Base-by-base conservation (phyloP, 2,329 filamentous ascomycete genomes). In the Aspergillus pseudoterreus region DNA sequence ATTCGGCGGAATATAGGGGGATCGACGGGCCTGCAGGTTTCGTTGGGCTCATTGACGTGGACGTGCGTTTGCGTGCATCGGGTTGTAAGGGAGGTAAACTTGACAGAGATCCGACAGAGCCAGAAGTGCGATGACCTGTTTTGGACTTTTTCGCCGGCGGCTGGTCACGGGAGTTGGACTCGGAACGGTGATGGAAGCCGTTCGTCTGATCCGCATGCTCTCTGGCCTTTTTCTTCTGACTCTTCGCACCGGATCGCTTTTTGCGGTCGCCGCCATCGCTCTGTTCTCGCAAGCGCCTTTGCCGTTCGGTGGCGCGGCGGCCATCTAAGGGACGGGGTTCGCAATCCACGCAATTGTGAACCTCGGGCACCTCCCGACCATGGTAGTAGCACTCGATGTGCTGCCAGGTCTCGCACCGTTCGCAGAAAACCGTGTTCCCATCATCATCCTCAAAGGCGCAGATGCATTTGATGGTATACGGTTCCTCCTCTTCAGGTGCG, bases 321-420 rank as follows among this genome's bases (percentile, higher is more conserved):
- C 78, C 77, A 68, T 97, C 88, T 63, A 96, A 73, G 44, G 76
- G 74, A 56, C 91, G 82, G 15, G 92, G 91, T 54, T 87, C 84
- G 76, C 94, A 99, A 63, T 96, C 90, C 63, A 85, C 84, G 75
- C 94, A 99, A 50, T 86, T 90, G 75, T 99, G 92, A 51, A 88
- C 79, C 80, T 77, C 86, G 72, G 70, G 92, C 74, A 75, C 88
- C 80, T 78, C 88, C 79, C 70, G 85, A 81, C 67, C 82, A 62
- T 90, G 88, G 70, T 97, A 97, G 75, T 95, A 97, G 75, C 94
- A 99, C 69, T 91, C 86, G 64, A 96, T 95, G 73, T 99, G 94
- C 74, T 99, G 94, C 94, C 94, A 99, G 45, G 91, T 94, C 69
- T 96, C 89, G 79, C 94, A 99, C 53, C 81, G 83, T 70, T 97